phyloP scores from a whole-genome alignment of 768 basidiomycete genomes.

The Mycena metata region DNA sequence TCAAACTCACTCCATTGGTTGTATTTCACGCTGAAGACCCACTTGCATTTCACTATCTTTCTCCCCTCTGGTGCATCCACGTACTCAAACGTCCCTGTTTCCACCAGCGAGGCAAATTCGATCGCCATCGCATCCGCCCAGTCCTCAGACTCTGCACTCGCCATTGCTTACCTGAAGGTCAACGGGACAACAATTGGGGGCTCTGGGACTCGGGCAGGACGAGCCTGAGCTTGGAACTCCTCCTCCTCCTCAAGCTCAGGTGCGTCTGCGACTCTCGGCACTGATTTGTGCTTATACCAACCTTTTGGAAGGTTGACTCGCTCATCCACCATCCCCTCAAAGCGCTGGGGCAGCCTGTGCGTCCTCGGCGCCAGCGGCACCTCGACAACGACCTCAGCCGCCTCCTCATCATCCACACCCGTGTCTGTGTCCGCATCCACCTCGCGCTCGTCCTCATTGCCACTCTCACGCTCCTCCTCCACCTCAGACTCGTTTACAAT shows the following conservation, averaged over 20 bases:
- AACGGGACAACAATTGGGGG: not conserved
- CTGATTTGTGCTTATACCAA: not conserved
- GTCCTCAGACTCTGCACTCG: not conserved
- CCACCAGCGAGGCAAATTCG: not conserved
- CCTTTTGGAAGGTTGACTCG: not conserved
- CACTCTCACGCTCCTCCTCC: too few species aligned
- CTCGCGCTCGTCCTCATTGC: too few species aligned
- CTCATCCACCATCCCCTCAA: not conserved
- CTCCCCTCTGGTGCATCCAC: not conserved
- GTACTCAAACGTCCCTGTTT: not conserved
- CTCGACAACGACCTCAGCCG: not conserved
- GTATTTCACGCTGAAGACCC: not conserved
- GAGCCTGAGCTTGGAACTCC: constrained; percentile 6
- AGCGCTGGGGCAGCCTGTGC: not conserved
- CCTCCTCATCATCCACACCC: not conserved
- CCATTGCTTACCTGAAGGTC: constrained; percentile 7
- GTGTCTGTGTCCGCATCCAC: not conserved
- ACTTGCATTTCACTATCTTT: not conserved
- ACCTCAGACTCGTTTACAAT: too few species aligned
- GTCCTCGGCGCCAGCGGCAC: not conserved
- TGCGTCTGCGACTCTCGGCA: not conserved
- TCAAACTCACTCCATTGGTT: constrained; percentile 7
- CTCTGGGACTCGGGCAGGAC: not conserved
- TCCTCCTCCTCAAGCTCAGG: constrained; percentile 6
- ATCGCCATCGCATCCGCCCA: not conserved